These are phyloP conservation scores for Lactarius evosmus DNA, from an alignment of 768 basidiomycete genomes.

Conservation along the genomic window DNA sequence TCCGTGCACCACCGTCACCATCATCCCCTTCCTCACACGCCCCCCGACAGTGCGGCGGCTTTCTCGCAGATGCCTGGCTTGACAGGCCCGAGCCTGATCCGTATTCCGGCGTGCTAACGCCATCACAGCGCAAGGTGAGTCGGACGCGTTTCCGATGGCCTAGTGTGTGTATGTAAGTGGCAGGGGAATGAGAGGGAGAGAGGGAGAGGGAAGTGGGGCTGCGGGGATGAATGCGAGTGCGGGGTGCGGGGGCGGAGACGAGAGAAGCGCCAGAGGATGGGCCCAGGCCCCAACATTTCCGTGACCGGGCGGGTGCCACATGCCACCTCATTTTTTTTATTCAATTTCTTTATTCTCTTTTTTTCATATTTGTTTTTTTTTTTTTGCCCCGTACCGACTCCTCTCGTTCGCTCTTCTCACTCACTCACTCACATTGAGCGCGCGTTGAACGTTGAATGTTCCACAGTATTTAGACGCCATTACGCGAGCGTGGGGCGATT, in stretches of 20 bases:
- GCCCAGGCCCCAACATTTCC: background rate
- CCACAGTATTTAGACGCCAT: slow-evolving; percentile 81
- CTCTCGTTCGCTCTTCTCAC: background rate
- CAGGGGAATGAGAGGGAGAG: background rate
- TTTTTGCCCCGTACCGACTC: background rate
- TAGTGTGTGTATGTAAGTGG: background rate
- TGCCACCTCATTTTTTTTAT: background rate
- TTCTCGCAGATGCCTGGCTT: slow-evolving; percentile 76
- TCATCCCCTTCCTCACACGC: slow-evolving; percentile 9
- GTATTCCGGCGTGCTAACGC: slow-evolving; percentile 65
- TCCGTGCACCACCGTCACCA: slow-evolving; percentile 17
- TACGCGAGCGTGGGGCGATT: slow-evolving; percentile 71
- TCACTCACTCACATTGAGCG: background rate
- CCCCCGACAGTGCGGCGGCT: slow-evolving; percentile 68
- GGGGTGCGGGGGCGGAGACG: background rate
- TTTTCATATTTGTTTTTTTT: no score
- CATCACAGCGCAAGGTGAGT: slow-evolving; percentile 73
- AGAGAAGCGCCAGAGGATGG: background rate
- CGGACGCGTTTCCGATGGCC: background rate
- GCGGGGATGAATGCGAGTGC: background rate
- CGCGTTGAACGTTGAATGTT: background rate
- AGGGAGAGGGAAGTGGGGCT: background rate
- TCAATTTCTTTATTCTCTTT: background rate
- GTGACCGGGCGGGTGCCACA: background rate
- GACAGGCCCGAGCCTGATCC: slow-evolving; percentile 63